Evolutionary conservation across 805 yeast species (phyloP).

Genomic region (Millerozyma miso): DNA sequence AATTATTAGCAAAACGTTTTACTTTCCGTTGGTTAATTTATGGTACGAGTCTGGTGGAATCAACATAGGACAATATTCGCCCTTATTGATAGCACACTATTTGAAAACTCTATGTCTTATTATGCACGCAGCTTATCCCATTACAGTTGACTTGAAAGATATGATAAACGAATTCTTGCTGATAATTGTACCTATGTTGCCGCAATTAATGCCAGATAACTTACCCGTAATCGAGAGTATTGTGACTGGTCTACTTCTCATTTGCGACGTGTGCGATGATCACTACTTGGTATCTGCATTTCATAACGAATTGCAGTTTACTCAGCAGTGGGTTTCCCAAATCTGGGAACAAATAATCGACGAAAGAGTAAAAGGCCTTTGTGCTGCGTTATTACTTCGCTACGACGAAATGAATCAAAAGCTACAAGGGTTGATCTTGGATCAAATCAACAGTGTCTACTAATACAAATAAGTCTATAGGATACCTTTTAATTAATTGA

Average conservation of each 20-base stretch:
- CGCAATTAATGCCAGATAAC: constrained; percentile 20
- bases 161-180: constrained; percentile 54
- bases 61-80: constrained; percentile 50
- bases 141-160: constrained; percentile 44
- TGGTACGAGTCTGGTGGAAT: constrained; percentile 50
- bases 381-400: constrained; percentile 38
- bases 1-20: constrained; percentile 42
- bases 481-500: neutral
- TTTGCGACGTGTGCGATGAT: constrained; percentile 32
- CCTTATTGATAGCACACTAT: constrained; percentile 53
- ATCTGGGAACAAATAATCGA: constrained; percentile 37
- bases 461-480: constrained; percentile 3
- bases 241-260: constrained; percentile 32
- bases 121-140: constrained; percentile 55
- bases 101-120: constrained; percentile 55
- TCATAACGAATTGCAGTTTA: constrained; percentile 14
- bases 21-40: constrained; percentile 50
- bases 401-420: constrained; percentile 19
- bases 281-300: constrained; percentile 18
- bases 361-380: constrained; percentile 29
- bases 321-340: constrained; percentile 24
- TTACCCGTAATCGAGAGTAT: constrained; percentile 34
- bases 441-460: constrained; percentile 25
- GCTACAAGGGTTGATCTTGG: constrained; percentile 27
- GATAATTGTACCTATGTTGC: constrained; percentile 24